phyloP scores from a whole-genome alignment of 106 monocot species.

The Amphibolis antarctica region DNA sequence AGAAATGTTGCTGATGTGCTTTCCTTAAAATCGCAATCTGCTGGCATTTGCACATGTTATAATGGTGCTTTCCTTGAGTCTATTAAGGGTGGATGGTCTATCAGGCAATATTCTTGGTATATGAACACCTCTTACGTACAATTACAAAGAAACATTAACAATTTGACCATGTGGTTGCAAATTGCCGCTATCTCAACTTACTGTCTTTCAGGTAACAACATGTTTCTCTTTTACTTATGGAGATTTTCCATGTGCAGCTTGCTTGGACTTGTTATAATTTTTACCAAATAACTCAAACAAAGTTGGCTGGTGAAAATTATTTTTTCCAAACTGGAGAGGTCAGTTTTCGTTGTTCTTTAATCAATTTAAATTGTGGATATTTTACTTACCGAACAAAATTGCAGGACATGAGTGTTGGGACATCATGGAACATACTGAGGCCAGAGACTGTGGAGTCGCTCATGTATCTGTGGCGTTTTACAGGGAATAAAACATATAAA shows the following conservation, averaged over 20 bases:
- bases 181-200: no score
- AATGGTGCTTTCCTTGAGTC: no score
- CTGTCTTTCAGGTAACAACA: no score
- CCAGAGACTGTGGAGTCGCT: conserved; percentile 94
- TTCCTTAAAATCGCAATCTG: no score
- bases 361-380: background rate
- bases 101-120: no score
- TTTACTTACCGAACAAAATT: conserved; percentile 6
- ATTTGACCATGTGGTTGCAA: no score
- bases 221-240: background rate
- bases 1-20: no score
- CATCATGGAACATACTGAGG: conserved; percentile 96
- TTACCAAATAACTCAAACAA: conserved; percentile 87
- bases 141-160: no score
- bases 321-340: conserved; percentile 55
- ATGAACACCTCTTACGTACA: no score
- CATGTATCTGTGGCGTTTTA: conserved; percentile 73
- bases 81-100: no score
- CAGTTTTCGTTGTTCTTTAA: background rate
- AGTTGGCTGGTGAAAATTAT: conserved; percentile 94
- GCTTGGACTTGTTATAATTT: conserved; percentile 97
- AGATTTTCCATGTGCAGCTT: conserved; percentile 24
- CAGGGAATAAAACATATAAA: conserved; percentile 92
- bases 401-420: conserved; percentile 91
- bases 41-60: no score